Conservation (phyloP, 2,329 filamentous ascomycete genomes). For the Fusarium heterosporum region DNA sequence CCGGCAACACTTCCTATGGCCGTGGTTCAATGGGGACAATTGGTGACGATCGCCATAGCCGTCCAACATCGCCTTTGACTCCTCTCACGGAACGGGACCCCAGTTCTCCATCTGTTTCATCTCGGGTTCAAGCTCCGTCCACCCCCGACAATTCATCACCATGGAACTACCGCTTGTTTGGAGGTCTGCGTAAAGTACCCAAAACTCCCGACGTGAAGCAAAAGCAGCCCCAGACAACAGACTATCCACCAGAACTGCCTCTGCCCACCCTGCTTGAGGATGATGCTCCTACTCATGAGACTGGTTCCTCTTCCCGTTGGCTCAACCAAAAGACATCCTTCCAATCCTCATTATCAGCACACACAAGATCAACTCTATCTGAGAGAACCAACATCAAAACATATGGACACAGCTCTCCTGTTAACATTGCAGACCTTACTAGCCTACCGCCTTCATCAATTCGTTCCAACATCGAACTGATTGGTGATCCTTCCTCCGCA, state of each 20-base stretch:
- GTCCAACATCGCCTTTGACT: conserved; percentile 62
- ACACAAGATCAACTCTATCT: conserved; percentile 58
- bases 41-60: conserved; percentile 61
- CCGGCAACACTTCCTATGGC: conserved; percentile 62
- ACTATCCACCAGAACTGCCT: conserved; percentile 43
- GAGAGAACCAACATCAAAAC: conserved; percentile 67
- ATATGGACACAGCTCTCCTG: conserved; percentile 60
- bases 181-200: conserved; percentile 65
- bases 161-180: conserved; percentile 66
- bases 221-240: conserved; percentile 50
- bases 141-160: conserved; percentile 52
- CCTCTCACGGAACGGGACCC: conserved; percentile 57
- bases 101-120: conserved; percentile 38
- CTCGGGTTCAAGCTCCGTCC: conserved; percentile 28
- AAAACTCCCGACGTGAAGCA: conserved; percentile 55
- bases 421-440: conserved; percentile 51
- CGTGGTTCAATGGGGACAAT: conserved; percentile 60
- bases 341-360: conserved; percentile 47
- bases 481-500: conserved; percentile 63
- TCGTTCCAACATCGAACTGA: conserved; percentile 63
- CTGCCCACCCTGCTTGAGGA: conserved; percentile 51
- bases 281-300: conserved; percentile 33
- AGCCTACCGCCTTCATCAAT: conserved; percentile 58
- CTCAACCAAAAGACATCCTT: conserved; percentile 42
- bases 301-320: conserved; percentile 35